Conservation (phyloP, 768 basidiomycete species). For the Suillus cothurnatus region DNA sequence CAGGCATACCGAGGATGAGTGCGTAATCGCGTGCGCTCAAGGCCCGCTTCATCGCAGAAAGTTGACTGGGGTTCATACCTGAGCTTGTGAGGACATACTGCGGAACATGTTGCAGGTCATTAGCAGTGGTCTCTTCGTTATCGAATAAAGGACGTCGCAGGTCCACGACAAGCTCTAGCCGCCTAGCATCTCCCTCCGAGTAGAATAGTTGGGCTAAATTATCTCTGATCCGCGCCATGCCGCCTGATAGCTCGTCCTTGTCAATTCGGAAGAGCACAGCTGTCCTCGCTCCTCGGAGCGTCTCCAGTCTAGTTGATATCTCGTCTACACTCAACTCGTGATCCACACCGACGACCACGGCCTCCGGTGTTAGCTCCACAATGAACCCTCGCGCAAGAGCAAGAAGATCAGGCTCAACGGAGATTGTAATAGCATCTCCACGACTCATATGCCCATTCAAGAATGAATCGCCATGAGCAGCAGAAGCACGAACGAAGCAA, state of each 20-base stretch:
- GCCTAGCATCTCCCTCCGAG: constrained; percentile 65
- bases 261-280: constrained; percentile 76
- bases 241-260: constrained; percentile 87
- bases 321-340: constrained; percentile 61
- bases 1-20: constrained; percentile 95
- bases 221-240: constrained; percentile 86
- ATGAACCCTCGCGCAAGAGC: constrained; percentile 87
- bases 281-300: constrained; percentile 18
- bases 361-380: constrained; percentile 61
- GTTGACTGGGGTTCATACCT: constrained; percentile 72
- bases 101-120: constrained; percentile 22
- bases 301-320: constrained; percentile 44
- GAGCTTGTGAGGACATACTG: constrained; percentile 35
- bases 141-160: constrained; percentile 69
- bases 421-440: constrained; percentile 86
- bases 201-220: constrained; percentile 92
- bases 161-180: constrained; percentile 81
- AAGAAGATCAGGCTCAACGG: constrained; percentile 84
- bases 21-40: constrained; percentile 87
- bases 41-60: constrained; percentile 69
- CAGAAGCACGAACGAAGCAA: constrained; percentile 53
- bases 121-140: constrained; percentile 23
- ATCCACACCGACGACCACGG: constrained; percentile 81
- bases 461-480: constrained; percentile 39
- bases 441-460: constrained; percentile 77